These are phyloP conservation scores for Amphibolis antarctica DNA, from an alignment of 106 monocot species.

Conservation along the genomic window DNA sequence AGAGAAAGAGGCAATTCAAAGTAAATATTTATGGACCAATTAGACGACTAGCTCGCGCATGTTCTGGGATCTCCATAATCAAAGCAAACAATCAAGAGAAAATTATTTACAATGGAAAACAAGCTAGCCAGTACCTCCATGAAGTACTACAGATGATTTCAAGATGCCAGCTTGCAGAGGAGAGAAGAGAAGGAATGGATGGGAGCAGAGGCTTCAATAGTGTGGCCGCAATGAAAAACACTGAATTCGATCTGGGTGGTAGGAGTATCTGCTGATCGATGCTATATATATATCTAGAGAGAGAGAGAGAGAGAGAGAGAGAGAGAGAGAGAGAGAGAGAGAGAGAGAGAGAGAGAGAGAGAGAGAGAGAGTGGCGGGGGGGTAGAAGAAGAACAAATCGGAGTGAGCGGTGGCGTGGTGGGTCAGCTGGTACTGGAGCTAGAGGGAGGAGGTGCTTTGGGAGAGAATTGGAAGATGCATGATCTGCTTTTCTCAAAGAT, in stretches of 20 bases:
- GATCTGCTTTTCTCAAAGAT: constrained; percentile 50
- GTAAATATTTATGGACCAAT: too few relatives aligned
- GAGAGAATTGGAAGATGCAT: constrained; percentile 14
- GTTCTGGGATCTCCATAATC: neutral
- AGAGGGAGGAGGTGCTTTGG: neutral
- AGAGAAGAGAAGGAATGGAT: neutral
- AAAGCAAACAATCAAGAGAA: neutral
- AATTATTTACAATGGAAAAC: neutral
- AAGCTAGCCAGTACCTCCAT: constrained; percentile 8
- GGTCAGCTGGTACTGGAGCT: too few relatives aligned
- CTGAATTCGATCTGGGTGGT: constrained; percentile 1
- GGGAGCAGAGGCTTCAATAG: constrained; percentile 10
- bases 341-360: too few relatives aligned
- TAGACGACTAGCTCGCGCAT: too few relatives aligned
- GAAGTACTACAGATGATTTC: neutral
- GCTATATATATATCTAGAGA: too few relatives aligned
- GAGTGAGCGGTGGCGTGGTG: too few relatives aligned
- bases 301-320: too few relatives aligned
- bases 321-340: too few relatives aligned
- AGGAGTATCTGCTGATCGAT: constrained; percentile 12
- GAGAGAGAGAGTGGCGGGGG: too few relatives aligned
- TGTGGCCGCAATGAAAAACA: constrained; percentile 13
- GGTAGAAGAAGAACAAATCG: too few relatives aligned
- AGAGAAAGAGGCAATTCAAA: too few relatives aligned
- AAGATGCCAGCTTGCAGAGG: neutral